A percentile compares a stretch with the other conserved stretches of the same genome.
phyloP scores from a whole-genome alignment of 2,329 filamentous ascomycete genomes.

The Graphium sp. region DNA sequence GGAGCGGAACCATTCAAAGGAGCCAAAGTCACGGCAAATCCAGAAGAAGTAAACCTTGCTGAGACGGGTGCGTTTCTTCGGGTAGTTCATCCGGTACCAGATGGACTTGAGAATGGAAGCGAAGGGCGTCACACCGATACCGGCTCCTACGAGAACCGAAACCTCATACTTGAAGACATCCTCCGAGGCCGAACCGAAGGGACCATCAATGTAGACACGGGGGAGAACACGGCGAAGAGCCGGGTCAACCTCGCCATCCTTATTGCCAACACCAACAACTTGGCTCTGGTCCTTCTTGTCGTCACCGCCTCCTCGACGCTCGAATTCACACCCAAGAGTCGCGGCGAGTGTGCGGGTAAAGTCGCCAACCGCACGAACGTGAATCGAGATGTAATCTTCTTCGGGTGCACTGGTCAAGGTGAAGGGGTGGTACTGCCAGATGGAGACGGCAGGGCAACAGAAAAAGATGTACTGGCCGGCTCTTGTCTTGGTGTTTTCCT shows the following conservation, averaged over 20 bases:
- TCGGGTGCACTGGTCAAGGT: slow-evolving; percentile 75
- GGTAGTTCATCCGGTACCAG: slow-evolving; percentile 87
- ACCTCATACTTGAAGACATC: slow-evolving; percentile 84
- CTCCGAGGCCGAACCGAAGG: slow-evolving; percentile 73
- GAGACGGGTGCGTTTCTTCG: slow-evolving; percentile 60
- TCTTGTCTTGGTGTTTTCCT: slow-evolving; percentile 65
- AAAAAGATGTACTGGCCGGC: slow-evolving; percentile 83
- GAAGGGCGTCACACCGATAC: slow-evolving; percentile 77
- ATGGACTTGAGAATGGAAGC: slow-evolving; percentile 80
- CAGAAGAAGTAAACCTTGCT: slow-evolving; percentile 88
- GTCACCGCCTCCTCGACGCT: slow-evolving; percentile 17
- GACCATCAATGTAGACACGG: slow-evolving; percentile 68
- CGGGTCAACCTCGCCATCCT: slow-evolving; percentile 46
- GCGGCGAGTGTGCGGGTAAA: slow-evolving; percentile 57
- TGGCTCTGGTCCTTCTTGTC: slow-evolving; percentile 41
- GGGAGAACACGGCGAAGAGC: slow-evolving; percentile 58
- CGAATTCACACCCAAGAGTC: slow-evolving; percentile 61
- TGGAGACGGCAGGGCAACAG: slow-evolving; percentile 69
- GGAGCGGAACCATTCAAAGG: slow-evolving; percentile 81
- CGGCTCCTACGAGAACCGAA: slow-evolving; percentile 62
- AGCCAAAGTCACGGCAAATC: slow-evolving; percentile 77
- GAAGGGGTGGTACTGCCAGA: slow-evolving; percentile 84
- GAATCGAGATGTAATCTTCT: slow-evolving; percentile 79
- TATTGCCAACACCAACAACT: slow-evolving; percentile 50
- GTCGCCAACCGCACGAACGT: slow-evolving; percentile 69